These are phyloP conservation scores for Scedosporium minutisporum DNA, from an alignment of 2,329 filamentous ascomycete genomes.

Conservation along the genomic window DNA sequence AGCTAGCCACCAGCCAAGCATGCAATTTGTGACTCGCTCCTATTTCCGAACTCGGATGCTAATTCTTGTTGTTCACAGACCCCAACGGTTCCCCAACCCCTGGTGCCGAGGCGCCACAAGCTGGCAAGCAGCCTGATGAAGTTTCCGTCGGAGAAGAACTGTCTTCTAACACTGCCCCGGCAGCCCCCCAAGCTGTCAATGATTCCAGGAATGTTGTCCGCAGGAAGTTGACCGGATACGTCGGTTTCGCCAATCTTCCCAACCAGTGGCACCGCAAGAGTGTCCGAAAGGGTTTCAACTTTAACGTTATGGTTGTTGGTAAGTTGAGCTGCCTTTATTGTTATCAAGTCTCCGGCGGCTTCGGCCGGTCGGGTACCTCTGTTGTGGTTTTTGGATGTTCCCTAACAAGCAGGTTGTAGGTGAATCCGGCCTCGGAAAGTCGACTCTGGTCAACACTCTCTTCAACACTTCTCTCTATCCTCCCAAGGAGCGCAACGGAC, in stretches of 20 bases:
- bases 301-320: conserved; percentile 99
- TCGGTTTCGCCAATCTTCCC: conserved; percentile 95
- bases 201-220: conserved; percentile 93
- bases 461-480: conserved; percentile 99
- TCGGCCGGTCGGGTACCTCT: conserved; percentile 8
- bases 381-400: background rate
- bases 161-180: conserved; percentile 19
- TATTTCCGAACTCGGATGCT: conserved; percentile 17
- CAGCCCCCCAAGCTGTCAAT: conserved; percentile 37
- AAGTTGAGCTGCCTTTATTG: conserved; percentile 32
- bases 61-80: conserved; percentile 27
- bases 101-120: conserved; percentile 29
- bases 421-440: conserved; percentile 98
- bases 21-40: background rate
- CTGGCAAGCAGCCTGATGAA: conserved; percentile 29
- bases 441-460: conserved; percentile 95
- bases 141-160: conserved; percentile 15
- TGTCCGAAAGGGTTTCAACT: conserved; percentile 99
- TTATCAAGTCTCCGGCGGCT: background rate
- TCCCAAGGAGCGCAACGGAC: conserved; percentile 95
- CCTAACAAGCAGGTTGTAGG: conserved; percentile 41
- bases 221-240: conserved; percentile 95
- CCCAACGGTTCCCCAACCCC: conserved; percentile 32
- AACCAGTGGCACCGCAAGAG: conserved; percentile 99
- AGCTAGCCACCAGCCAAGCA: conserved; percentile 1